Evolutionary conservation across 176 grass and related monocot species (phyloP).

Genomic region (Musa schizocarpa): DNA sequence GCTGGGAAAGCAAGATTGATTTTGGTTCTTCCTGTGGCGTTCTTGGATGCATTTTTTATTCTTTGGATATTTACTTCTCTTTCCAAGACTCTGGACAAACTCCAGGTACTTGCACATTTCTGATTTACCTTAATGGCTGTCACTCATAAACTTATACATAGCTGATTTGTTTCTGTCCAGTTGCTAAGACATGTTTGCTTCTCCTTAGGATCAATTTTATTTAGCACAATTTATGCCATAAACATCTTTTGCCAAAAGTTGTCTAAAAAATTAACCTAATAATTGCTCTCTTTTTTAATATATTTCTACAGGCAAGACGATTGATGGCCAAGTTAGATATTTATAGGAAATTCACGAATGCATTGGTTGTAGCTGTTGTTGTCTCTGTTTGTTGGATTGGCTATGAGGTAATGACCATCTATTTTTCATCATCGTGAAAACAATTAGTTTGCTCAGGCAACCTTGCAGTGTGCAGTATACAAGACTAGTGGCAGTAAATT

Average conservation of each 20-base stretch:
- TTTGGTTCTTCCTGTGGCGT: constrained; percentile 87
- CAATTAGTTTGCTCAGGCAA: not conserved
- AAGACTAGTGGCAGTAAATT: not conserved
- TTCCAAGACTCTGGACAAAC: constrained; percentile 78
- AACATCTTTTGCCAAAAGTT: not conserved
- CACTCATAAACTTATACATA: not conserved
- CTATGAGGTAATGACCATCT: constrained; percentile 60
- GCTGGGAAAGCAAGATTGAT: constrained; percentile 93
- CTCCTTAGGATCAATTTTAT: not conserved
- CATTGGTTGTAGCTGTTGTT: constrained; percentile 67
- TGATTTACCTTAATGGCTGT: not conserved
- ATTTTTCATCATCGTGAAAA: not conserved
- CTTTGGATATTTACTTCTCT: constrained; percentile 97
- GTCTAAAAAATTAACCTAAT: constrained; percentile 13
- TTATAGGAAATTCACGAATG: constrained; percentile 92
- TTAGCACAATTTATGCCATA: not conserved
- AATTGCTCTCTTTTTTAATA: not conserved
- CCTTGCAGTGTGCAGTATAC: constrained; percentile 1
- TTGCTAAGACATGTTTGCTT: not conserved
- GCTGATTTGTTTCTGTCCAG: not conserved
- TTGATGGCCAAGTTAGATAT: constrained; percentile 84
- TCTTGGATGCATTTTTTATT: constrained; percentile 93
- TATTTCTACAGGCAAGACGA: constrained; percentile 59
- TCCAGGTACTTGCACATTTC: constrained; percentile 46
- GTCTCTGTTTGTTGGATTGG: constrained; percentile 83